Conservation (phyloP, 176 grass and related monocot species). For the Alopecurus myosuroides region DNA sequence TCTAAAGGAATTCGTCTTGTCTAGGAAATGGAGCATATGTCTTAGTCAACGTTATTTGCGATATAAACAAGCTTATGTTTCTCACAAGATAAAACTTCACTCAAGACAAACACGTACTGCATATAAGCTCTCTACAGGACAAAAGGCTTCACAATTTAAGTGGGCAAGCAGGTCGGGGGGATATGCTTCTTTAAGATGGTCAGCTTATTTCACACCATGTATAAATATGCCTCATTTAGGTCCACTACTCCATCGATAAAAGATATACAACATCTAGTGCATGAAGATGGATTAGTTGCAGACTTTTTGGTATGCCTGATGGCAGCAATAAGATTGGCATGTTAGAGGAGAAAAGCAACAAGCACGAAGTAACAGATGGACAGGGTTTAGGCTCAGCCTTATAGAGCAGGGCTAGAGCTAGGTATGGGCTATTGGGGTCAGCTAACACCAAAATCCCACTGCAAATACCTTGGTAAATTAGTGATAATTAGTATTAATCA, state of each 20-base stretch:
- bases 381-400: neutral
- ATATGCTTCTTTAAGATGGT: neutral
- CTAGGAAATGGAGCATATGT: neutral
- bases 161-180: neutral
- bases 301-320: neutral
- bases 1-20: neutral
- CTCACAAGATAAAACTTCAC: neutral
- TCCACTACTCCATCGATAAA: neutral
- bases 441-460: neutral
- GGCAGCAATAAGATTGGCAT: neutral
- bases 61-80: neutral
- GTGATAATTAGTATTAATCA: neutral
- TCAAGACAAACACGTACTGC: neutral
- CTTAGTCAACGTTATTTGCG: neutral
- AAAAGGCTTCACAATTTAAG: conserved; percentile 15
- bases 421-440: neutral
- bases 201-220: neutral
- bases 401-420: neutral
- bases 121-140: neutral
- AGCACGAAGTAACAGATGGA: neutral
- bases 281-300: neutral
- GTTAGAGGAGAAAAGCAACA: neutral
- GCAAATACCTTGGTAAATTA: neutral
- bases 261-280: neutral
- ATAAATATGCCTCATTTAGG: neutral